A percentile compares a stretch with the other conserved stretches of the same genome.
These are phyloP conservation scores for Oxytropis ochrocephala DNA, from an alignment of 306 rosid genomes.

Conservation along the genomic window DNA sequence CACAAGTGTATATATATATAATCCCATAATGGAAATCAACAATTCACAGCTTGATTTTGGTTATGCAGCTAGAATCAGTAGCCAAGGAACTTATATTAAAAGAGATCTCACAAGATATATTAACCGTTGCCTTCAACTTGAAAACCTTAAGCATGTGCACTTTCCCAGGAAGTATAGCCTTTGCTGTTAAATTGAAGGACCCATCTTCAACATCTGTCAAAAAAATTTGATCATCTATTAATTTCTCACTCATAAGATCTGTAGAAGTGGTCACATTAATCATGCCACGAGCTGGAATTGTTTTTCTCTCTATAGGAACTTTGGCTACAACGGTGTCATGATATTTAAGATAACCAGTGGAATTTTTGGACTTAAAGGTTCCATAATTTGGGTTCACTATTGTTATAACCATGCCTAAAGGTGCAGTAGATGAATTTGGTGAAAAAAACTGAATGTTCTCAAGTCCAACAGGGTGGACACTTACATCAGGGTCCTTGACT, in stretches of 20 bases:
- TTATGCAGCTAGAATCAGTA: constrained; percentile 26
- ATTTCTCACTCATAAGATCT: background rate
- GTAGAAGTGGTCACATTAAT: constrained; percentile 12
- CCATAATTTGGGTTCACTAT: constrained; percentile 36
- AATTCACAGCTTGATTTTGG: constrained; percentile 33
- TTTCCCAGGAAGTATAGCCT: constrained; percentile 32
- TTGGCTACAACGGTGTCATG: constrained; percentile 4
- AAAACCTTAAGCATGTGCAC: constrained; percentile 31
- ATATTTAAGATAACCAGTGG: constrained; percentile 17
- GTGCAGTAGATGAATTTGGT: background rate
- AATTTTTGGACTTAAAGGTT: constrained; percentile 11
- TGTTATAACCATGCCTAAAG: constrained; percentile 30
- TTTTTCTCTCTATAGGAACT: background rate
- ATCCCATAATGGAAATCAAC: background rate
- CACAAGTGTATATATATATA: background rate
- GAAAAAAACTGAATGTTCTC: background rate
- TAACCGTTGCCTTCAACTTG: constrained; percentile 29
- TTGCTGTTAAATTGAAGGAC: constrained; percentile 29
- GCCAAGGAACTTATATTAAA: background rate
- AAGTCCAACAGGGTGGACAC: constrained; percentile 15
- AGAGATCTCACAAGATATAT: constrained; percentile 28
- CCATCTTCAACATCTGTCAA: constrained; percentile 2
- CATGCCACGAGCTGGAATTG: constrained; percentile 14
- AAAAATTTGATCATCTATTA: background rate
- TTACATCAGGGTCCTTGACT: constrained; percentile 33